Conservation (phyloP, 495 filamentous ascomycete genomes). For the Poronia punctata region DNA sequence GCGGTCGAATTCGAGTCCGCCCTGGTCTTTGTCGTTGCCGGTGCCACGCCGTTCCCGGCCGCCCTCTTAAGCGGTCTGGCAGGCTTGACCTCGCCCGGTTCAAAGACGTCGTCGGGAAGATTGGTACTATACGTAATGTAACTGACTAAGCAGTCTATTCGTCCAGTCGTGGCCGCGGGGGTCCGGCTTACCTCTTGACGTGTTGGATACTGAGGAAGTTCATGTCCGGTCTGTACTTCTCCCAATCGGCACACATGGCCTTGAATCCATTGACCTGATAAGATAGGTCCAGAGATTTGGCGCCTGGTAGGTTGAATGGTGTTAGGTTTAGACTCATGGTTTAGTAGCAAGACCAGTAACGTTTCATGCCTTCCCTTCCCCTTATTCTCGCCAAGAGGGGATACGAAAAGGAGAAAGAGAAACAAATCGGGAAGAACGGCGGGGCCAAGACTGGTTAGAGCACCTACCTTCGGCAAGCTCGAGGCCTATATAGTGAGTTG, state of each 20-base stretch:
- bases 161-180: neutral
- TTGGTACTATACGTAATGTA: slow-evolving; percentile 60
- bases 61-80: slow-evolving; percentile 49
- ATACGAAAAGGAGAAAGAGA: no score
- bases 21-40: no score
- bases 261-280: slow-evolving; percentile 70
- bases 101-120: slow-evolving; percentile 84
- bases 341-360: slow-evolving; percentile 16
- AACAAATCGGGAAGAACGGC: no score
- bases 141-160: slow-evolving; percentile 21
- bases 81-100: slow-evolving; percentile 68
- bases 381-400: no score
- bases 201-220: slow-evolving; percentile 62
- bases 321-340: slow-evolving; percentile 28
- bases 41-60: slow-evolving; percentile 13
- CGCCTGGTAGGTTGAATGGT: slow-evolving; percentile 29
- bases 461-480: slow-evolving; percentile 60
- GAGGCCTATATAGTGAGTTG: slow-evolving; percentile 82
- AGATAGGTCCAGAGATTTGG: slow-evolving; percentile 60
- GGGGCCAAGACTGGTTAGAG: slow-evolving; percentile 25
- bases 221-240: slow-evolving; percentile 48
- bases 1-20: no score
- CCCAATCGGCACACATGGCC: slow-evolving; percentile 56
- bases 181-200: slow-evolving; percentile 60
- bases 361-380: slow-evolving; percentile 9